Conservation (phyloP, 805 yeast genomes). For the Wickerhamiella azymoides region DNA sequence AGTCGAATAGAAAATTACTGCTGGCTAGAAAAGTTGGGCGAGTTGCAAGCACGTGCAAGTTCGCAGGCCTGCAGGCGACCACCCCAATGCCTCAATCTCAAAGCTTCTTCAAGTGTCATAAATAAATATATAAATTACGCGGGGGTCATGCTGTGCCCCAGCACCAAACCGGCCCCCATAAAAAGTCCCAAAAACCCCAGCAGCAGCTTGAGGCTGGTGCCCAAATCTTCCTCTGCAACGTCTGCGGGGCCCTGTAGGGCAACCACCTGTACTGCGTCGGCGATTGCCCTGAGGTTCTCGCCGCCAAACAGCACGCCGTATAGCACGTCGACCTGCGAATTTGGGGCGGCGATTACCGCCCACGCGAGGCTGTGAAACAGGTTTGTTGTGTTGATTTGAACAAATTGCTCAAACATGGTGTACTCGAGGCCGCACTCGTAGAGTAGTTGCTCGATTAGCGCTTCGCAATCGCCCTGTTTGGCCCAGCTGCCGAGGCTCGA, state of each 20-base stretch:
- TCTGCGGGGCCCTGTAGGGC: background rate
- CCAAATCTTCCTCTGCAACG: background rate
- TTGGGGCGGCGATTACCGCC: background rate
- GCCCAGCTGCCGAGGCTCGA: background rate
- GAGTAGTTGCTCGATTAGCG: background rate
- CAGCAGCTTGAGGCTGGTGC: conserved; percentile 12
- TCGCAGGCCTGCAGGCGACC: too few relatives aligned
- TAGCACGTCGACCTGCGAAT: background rate
- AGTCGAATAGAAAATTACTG: background rate
- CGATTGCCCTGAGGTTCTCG: background rate
- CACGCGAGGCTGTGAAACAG: conserved; percentile 3
- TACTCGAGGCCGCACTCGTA: conserved; percentile 5
- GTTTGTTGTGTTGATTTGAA: background rate
- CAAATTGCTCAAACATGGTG: background rate
- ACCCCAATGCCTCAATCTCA: too few relatives aligned
- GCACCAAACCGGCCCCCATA: conserved; percentile 15
- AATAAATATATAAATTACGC: background rate
- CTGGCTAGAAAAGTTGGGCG: too few relatives aligned
- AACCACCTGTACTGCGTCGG: conserved; percentile 1
- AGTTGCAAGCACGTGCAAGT: too few relatives aligned
- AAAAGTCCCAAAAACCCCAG: conserved; percentile 12
- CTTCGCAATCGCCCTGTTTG: conserved; percentile 2
- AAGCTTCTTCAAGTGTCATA: background rate
- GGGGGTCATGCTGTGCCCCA: conserved; percentile 12
- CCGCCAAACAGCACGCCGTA: conserved; percentile 11